Percentiles rank a stretch among this genome's conserved stretches.
These are phyloP conservation scores for Mucor racemosus DNA, from an alignment of 371 early-diverging fungal genomes.

Conservation along the genomic window DNA sequence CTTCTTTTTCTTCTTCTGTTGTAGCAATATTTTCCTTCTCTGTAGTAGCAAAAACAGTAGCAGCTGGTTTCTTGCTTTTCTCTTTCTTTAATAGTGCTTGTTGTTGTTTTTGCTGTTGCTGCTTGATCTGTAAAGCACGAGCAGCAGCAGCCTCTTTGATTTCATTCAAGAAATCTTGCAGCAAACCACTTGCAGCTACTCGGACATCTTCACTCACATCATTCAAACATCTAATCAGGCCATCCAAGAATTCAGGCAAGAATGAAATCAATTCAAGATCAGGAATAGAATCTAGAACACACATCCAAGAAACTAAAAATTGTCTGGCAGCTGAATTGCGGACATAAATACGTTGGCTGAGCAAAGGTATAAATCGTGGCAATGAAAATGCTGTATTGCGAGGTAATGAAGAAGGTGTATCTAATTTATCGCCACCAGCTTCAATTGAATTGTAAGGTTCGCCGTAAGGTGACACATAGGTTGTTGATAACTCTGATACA, in stretches of 20 bases:
- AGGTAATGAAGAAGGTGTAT: conserved; percentile 36
- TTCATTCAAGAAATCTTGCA: conserved; percentile 81
- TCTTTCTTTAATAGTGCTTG: background rate
- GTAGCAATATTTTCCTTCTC: background rate
- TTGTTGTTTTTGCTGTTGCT: conserved; percentile 19
- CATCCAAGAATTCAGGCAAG: conserved; percentile 89
- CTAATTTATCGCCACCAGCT: conserved; percentile 25
- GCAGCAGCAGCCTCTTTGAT: conserved; percentile 77
- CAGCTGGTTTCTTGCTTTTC: background rate
- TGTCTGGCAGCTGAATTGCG: conserved; percentile 86
- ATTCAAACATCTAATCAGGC: conserved; percentile 80
- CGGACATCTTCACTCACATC: conserved; percentile 89
- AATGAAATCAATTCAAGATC: conserved; percentile 87
- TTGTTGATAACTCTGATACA: conserved; percentile 83
- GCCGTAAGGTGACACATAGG: conserved; percentile 54
- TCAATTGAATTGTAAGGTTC: conserved; percentile 39
- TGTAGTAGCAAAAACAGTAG: background rate
- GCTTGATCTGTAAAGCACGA: conserved; percentile 27
- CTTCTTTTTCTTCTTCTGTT: background rate
- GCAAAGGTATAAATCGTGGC: conserved; percentile 86
- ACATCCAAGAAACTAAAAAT: conserved; percentile 92
- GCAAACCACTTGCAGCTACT: conserved; percentile 65
- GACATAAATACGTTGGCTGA: conserved; percentile 86
- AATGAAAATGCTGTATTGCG: conserved; percentile 76
- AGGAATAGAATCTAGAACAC: conserved; percentile 86